Conservation (phyloP, 129 eudicot genomes). For the Rutidosis leptorrhynchoides region DNA sequence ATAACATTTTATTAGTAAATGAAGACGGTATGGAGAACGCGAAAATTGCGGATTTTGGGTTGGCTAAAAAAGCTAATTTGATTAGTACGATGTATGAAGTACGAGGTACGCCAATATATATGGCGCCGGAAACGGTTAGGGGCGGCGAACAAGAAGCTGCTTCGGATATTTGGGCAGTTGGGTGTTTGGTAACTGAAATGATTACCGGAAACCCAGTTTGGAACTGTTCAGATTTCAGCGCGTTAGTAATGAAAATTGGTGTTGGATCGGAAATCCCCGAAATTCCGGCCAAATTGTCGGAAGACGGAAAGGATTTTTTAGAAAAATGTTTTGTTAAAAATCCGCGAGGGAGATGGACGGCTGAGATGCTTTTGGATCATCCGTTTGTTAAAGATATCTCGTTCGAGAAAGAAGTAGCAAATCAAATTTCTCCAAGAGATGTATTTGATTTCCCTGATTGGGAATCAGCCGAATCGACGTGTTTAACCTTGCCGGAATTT, state of each 20-base stretch:
- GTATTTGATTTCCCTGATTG: conserved; percentile 74
- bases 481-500: conserved; percentile 31
- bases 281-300: conserved; percentile 58
- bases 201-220: conserved; percentile 64
- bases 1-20: conserved; percentile 43
- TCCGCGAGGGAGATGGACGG: conserved; percentile 87
- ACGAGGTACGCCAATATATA: conserved; percentile 77
- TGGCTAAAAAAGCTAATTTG: conserved; percentile 41
- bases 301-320: conserved; percentile 72
- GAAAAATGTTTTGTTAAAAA: conserved; percentile 65
- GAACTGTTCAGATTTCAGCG: conserved; percentile 56
- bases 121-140: conserved; percentile 87
- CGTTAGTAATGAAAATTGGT: conserved; percentile 60
- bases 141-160: conserved; percentile 60
- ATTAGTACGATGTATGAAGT: conserved; percentile 36
- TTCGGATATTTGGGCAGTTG: conserved; percentile 90
- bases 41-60: conserved; percentile 85
- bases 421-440: conserved; percentile 57
- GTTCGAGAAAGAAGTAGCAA: conserved; percentile 14
- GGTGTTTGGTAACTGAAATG: conserved; percentile 79
- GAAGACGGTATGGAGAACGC: conserved; percentile 28
- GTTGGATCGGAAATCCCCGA: conserved; percentile 62
- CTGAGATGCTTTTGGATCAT: conserved; percentile 80
- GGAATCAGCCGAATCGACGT: conserved; percentile 42
- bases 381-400: conserved; percentile 41